phyloP scores from a whole-genome alignment of 176 grass and related monocot species.

The Chloris gayana region DNA sequence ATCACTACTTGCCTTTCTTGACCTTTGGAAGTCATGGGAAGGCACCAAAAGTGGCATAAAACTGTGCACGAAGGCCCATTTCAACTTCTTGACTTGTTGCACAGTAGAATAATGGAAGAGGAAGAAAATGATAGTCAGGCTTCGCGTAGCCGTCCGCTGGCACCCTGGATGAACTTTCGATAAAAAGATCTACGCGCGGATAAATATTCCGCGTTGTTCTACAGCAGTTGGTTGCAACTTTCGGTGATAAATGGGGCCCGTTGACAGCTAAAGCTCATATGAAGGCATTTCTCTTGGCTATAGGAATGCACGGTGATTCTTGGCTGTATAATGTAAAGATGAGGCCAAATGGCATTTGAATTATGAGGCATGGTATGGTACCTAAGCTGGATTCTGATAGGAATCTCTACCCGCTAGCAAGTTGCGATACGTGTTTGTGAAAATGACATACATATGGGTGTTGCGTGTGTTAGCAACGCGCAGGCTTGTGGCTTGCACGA shows the following conservation, averaged over 20 bases:
- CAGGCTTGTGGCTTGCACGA: constrained; percentile 53
- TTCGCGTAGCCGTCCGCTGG: constrained; percentile 16
- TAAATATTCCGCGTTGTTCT: constrained; percentile 30
- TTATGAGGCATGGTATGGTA: constrained; percentile 12
- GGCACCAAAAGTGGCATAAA: constrained; percentile 40
- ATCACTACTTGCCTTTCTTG: constrained; percentile 26
- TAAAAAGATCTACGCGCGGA: constrained; percentile 22
- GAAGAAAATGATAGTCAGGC: constrained; percentile 1
- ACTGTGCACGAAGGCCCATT: constrained; percentile 5
- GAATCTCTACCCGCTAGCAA: constrained; percentile 27
- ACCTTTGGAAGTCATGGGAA: constrained; percentile 47
- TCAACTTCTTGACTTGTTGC: constrained; percentile 25
- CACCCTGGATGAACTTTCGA: constrained; percentile 9
- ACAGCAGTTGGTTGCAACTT: constrained; percentile 18
- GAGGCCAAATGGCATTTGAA: constrained; percentile 27
- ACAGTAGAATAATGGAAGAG: background rate
- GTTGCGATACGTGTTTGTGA: constrained; percentile 19
- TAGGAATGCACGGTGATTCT: background rate
- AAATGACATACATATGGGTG: background rate
- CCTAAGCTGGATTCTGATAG: constrained; percentile 21
- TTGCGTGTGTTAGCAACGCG: constrained; percentile 30
- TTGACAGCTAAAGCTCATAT: constrained; percentile 12
- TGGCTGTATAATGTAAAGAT: constrained; percentile 20
- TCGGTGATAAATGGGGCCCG: constrained; percentile 35
- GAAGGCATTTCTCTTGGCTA: background rate